Base-by-base conservation (phyloP, 805 yeast species). In the Brettanomyces bruxellensis region DNA sequence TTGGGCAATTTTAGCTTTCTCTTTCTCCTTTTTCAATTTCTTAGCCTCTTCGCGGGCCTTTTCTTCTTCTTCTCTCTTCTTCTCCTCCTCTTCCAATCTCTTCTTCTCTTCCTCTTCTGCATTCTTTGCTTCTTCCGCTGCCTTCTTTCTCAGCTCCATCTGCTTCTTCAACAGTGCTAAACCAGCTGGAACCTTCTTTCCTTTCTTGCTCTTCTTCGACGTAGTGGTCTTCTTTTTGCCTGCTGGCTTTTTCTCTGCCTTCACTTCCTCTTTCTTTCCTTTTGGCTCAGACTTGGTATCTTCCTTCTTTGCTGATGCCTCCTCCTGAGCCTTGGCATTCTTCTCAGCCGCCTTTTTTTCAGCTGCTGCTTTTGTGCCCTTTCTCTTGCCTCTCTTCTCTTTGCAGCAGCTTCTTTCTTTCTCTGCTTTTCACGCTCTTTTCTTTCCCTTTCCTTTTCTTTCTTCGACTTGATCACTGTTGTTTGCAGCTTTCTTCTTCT, bases 391-490 rank as follows among this genome's bases (percentile, higher is more conserved):
- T 44, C 53, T 11, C 49, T 40, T 78, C 88, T 89, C 68, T 80
- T 83, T 46, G 81, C 85, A 40, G 96, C 95, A 49, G 81, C 78
- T 56, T 87, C 95, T 70, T 87, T 89, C 83, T 91, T 91, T 66
- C 81, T 76, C 56, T 83, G 86, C 73, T 91, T 91, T 62, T 86
- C 95, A 54, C 78, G 80, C 65, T 90, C 96, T 66, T 91, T 95
- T 79, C 86, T 87, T 67, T 93, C 95, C 71, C 83, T 90, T 70
- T 91, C 95, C 69, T 85, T 86, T 60, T 86, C 98, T 69, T 91
- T 89, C 77, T 91, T 93, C 48, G 91, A 79, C 67, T 90, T 88
- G 60, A 89, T 73, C 53, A 79, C 76, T 42, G 91, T 78, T 88
- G 46, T 60, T 59, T 36, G 55, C 57, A 46, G 51, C 49, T 5